phyloP scores from a whole-genome alignment of 2,329 filamentous ascomycete genomes.

The Xylariomycetidae sp. region DNA sequence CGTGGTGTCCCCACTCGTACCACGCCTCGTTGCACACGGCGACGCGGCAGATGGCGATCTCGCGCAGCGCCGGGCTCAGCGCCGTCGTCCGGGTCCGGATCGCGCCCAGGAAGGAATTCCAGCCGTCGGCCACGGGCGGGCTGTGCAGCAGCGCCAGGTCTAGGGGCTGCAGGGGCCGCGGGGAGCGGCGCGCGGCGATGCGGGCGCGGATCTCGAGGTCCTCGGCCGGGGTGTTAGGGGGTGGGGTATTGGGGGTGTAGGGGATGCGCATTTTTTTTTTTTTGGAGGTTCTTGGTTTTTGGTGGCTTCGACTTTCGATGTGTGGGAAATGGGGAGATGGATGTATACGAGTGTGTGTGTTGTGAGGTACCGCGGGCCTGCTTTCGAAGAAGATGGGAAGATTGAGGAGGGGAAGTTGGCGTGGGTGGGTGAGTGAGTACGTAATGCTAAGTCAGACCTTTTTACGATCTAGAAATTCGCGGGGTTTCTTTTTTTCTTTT shows the following conservation, averaged over 20 bases:
- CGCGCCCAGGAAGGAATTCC: conserved; percentile 65
- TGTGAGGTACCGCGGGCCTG: too few species aligned
- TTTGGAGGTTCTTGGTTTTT: not conserved
- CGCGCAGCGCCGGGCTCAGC: conserved; percentile 55
- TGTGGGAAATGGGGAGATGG: not conserved
- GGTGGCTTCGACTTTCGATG: not conserved
- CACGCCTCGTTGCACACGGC: conserved; percentile 75
- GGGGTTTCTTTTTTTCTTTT: too few species aligned
- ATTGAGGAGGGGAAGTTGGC: not conserved
- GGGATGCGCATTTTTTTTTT: conserved; percentile 58
- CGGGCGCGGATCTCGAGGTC: conserved; percentile 57
- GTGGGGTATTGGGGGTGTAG: conserved; percentile 56
- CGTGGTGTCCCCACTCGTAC: conserved; percentile 83
- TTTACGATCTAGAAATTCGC: too few species aligned
- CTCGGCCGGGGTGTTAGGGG: conserved; percentile 36
- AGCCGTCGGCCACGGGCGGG: conserved; percentile 69
- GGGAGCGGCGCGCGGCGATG: conserved; percentile 60
- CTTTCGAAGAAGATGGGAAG: too few species aligned
- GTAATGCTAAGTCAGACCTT: not conserved
- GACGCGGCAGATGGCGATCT: conserved; percentile 76
- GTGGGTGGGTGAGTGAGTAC: not conserved
- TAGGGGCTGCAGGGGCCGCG: conserved; percentile 68
- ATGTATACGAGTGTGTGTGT: too few species aligned
- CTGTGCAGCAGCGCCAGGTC: conserved; percentile 73
- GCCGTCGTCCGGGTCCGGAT: conserved; percentile 52